phyloP scores from a whole-genome alignment of 2,329 filamentous ascomycete species.

The Pseudogymnoascus sp. region DNA sequence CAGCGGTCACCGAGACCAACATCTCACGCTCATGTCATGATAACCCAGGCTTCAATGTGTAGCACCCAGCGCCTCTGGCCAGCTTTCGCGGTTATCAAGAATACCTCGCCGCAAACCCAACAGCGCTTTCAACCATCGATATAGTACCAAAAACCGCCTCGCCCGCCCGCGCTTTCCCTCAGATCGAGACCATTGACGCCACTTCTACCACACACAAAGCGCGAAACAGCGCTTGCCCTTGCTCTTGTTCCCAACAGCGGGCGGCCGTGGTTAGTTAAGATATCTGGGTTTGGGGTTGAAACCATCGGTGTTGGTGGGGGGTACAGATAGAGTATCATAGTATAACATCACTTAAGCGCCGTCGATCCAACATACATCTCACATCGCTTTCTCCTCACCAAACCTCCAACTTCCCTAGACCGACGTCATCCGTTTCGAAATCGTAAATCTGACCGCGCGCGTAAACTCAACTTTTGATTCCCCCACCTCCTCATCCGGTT shows the following conservation, averaged over 20 bases:
- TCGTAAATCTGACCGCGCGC: neutral
- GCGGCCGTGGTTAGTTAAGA: neutral
- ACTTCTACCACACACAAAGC: neutral
- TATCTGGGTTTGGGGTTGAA: neutral
- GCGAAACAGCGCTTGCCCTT: no score
- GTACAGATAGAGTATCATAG: neutral
- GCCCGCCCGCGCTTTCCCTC: neutral
- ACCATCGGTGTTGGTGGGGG: neutral
- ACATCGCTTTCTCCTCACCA: neutral
- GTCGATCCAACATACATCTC: neutral
- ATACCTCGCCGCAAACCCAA: neutral
- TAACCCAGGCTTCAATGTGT: neutral
- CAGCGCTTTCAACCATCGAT: neutral
- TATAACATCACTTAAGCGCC: neutral
- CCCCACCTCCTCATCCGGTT: neutral
- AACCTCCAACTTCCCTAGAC: neutral
- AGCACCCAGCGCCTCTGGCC: neutral
- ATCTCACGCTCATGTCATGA: no score
- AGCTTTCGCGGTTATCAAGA: neutral
- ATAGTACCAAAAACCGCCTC: neutral
- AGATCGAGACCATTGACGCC: neutral
- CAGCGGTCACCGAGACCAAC: no score
- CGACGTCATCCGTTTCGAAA: neutral
- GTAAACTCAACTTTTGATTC: neutral
- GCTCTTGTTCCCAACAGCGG: neutral